Evolutionary conservation across 768 basidiomycete genomes (phyloP).

Genomic region (Trametes sanguinea): DNA sequence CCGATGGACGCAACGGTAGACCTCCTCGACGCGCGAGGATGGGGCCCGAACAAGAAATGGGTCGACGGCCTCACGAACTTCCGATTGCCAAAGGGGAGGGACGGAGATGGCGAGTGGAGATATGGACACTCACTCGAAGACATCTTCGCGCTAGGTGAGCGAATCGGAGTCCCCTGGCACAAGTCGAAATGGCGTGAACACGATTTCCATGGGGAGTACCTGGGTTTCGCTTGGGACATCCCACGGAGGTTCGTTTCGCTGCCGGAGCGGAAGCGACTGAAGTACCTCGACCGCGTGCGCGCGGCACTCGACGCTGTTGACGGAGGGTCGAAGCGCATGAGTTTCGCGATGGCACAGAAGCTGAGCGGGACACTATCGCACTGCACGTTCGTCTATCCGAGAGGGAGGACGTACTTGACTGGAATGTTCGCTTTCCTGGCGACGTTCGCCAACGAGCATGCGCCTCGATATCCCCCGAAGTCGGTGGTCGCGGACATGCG

Average conservation of each 20-base stretch:
- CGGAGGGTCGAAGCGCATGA: not conserved
- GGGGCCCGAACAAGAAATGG: slow-evolving; percentile 9
- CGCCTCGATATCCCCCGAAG: slow-evolving; percentile 21
- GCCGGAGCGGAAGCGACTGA: slow-evolving; percentile 32
- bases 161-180: slow-evolving; percentile 32
- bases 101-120: not conserved
- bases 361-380: slow-evolving; percentile 38
- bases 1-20: slow-evolving; percentile 8
- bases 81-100: not conserved
- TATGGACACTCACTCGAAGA: not conserved
- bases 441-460: slow-evolving; percentile 26
- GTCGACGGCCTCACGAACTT: slow-evolving; percentile 12
- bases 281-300: slow-evolving; percentile 25
- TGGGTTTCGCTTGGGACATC: slow-evolving; percentile 38
- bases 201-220: slow-evolving; percentile 23
- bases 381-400: slow-evolving; percentile 34
- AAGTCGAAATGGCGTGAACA: slow-evolving; percentile 26
- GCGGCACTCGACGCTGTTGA: slow-evolving; percentile 17
- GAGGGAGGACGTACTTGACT: slow-evolving; percentile 32
- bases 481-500: slow-evolving; percentile 31
- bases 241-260: slow-evolving; percentile 29
- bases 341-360: slow-evolving; percentile 19
- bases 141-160: slow-evolving; percentile 9
- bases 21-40: not conserved
- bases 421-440: slow-evolving; percentile 31